Percentiles rank a stretch among this genome's conserved stretches.
Evolutionary conservation across 306 rosid species (phyloP).

Genomic region (Sophora flavescens): DNA sequence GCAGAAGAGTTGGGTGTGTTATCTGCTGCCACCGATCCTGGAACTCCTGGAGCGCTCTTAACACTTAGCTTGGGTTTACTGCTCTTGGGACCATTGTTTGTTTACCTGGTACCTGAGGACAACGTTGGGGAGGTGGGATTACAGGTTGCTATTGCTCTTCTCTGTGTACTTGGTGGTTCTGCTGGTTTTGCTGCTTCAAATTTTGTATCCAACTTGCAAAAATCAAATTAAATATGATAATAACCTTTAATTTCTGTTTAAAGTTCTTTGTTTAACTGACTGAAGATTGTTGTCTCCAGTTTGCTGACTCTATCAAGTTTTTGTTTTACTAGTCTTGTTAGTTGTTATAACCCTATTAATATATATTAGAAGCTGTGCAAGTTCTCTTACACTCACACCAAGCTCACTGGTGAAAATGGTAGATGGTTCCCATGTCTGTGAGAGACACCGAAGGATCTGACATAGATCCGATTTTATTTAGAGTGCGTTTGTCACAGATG

Average conservation of each 20-base stretch:
- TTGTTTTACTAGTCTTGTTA: neutral
- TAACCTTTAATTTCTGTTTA: neutral
- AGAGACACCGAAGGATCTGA: neutral
- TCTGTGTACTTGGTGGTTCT: slow-evolving; percentile 73
- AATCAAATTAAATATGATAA: slow-evolving; percentile 50
- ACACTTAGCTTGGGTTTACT: slow-evolving; percentile 70
- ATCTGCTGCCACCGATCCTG: slow-evolving; percentile 91
- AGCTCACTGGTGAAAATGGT: neutral
- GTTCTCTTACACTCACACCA: neutral
- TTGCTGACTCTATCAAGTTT: neutral
- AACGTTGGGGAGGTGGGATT: slow-evolving; percentile 60
- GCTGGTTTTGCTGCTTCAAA: slow-evolving; percentile 88
- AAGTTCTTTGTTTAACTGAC: neutral
- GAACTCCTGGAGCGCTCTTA: slow-evolving; percentile 74
- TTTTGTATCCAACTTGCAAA: slow-evolving; percentile 88
- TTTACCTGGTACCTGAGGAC: slow-evolving; percentile 87
- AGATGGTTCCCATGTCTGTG: neutral
- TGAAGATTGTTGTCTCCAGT: neutral
- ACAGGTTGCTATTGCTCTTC: slow-evolving; percentile 65
- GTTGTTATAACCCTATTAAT: too few relatives aligned
- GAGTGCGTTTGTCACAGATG: too few relatives aligned
- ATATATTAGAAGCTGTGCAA: neutral
- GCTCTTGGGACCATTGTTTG: slow-evolving; percentile 79
- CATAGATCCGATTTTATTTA: neutral
- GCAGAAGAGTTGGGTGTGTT: slow-evolving; percentile 91